phyloP scores from a whole-genome alignment of 106 monocot species.

The Posidonia australis region DNA sequence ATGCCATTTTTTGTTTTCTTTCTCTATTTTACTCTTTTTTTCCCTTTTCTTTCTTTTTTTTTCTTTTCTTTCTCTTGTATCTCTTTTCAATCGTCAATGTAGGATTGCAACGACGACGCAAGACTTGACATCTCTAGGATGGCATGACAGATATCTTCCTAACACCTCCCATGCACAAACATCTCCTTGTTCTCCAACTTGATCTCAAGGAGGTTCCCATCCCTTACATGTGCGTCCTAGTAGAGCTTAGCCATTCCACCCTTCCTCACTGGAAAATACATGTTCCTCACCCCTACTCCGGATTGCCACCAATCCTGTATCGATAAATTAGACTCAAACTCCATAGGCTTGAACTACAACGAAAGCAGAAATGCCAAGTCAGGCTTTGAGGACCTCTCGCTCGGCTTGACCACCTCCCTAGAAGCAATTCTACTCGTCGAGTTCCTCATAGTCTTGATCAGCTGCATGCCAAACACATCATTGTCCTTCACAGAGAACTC shows the following conservation, averaged over 20 bases:
- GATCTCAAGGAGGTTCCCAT: conserved; percentile 27
- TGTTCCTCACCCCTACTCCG: conserved; percentile 16
- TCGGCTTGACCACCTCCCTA: conserved; percentile 5
- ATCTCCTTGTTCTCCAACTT: conserved; percentile 26
- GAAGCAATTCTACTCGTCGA: not conserved
- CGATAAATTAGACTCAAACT: conserved; percentile 6
- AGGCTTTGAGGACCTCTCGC: conserved; percentile 9
- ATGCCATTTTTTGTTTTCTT: too few species aligned
- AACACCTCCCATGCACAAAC: conserved; percentile 45
- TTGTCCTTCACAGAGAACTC: conserved; percentile 54
- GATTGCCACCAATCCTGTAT: conserved; percentile 2
- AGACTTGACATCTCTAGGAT: too few species aligned
- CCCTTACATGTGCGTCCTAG: too few species aligned
- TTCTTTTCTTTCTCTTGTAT: too few species aligned
- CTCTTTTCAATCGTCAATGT: too few species aligned
- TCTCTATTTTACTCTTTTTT: too few species aligned
- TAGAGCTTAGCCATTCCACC: too few species aligned
- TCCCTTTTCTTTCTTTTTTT: too few species aligned
- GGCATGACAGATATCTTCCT: conserved; percentile 79
- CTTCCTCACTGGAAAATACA: too few species aligned
- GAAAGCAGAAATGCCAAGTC: conserved; percentile 1
- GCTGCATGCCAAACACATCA: conserved; percentile 41
- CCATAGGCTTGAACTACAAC: conserved; percentile 10
- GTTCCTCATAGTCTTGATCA: conserved; percentile 6
- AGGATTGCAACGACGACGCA: too few species aligned